Conservation (phyloP, 2,329 filamentous ascomycete genomes). For the Neopestalotiopsis sp. region DNA sequence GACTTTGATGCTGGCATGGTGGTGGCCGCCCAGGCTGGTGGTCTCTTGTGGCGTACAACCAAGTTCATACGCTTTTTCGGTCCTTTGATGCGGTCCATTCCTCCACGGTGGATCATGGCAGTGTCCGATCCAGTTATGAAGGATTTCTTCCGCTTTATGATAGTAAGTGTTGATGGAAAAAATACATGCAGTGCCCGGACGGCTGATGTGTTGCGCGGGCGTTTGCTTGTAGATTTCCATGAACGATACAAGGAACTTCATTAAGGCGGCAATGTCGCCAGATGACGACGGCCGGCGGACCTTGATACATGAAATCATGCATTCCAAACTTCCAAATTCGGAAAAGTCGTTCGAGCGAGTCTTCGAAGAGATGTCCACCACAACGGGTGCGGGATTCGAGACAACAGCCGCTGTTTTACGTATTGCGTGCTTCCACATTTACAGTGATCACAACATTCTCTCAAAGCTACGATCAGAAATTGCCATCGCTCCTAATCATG, state of each 20-base stretch:
- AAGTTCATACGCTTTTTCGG: constrained; percentile 27
- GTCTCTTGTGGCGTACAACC: constrained; percentile 12
- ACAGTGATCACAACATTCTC: neutral
- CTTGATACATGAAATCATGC: neutral
- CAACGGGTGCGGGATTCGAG: too few relatives aligned
- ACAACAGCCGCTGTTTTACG: neutral
- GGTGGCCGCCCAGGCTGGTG: neutral
- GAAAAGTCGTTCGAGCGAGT: constrained; percentile 4
- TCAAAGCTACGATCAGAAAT: neutral
- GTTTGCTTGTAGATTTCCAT: neutral
- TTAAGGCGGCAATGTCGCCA: neutral
- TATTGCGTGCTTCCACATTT: neutral
- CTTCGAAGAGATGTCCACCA: neutral
- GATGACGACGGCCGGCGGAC: neutral
- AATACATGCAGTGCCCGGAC: too few relatives aligned
- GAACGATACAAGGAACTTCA: neutral
- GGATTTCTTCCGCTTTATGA: constrained; percentile 15
- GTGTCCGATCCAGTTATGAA: constrained; percentile 16
- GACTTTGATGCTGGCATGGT: neutral
- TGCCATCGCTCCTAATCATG: neutral
- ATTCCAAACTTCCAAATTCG: neutral
- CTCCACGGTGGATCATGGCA: constrained; percentile 18
- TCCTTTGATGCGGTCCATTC: constrained; percentile 20
- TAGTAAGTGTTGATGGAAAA: neutral
- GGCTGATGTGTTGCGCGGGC: neutral